Base-by-base conservation (phyloP, 495 filamentous ascomycete genomes). In the Massariosphaeria phaeospora region DNA sequence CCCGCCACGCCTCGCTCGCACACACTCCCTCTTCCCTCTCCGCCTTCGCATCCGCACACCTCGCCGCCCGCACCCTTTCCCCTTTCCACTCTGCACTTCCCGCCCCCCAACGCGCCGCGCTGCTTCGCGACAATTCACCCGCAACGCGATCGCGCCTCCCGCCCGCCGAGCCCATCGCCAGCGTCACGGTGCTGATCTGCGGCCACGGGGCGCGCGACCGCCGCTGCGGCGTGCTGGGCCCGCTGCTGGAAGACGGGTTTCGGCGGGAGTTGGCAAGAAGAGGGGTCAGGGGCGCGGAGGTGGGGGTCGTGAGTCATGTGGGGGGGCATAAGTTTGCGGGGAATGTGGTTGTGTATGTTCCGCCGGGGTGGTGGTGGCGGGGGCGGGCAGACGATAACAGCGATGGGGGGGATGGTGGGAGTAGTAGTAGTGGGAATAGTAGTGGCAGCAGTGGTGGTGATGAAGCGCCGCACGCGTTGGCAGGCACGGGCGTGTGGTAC, bases 241-340 rank as follows among this genome's bases (percentile, higher is more conserved):
- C 88, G 0, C 62, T 86, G 6, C 70, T 97, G 18, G 70, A 78
- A 42, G 67, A 61, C 1, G 82, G 91, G 62, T 96, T 97, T 55
- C 74, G 78, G 64, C 64, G 61, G 0, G 70, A 76, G 2, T 57
- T 86, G 10, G 52, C 57, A 18, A 54, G 48, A 12, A 63, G 44
- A 13, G 48, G 52, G 3, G 15, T 62, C 2, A 3, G 25, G 42
- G 18, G 45, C 46, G 68, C 59, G 79, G 78, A 81, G 56, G 78
- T 96, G 5, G 88, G 81, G 1, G 67, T 85, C 40, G 89, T 91
- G 52, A 91, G 86, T 66, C 91, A 97, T 72, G 80, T 97, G 48
- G 88, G 89, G 0, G 91, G 91, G 0, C 91, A 96, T 61, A 93
- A 93, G 57, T 96, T 84, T 64, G 91, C 91, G 0, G 91, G 91